Conservation (phyloP, 805 yeast species). For the Suhomyces canberraensis region DNA sequence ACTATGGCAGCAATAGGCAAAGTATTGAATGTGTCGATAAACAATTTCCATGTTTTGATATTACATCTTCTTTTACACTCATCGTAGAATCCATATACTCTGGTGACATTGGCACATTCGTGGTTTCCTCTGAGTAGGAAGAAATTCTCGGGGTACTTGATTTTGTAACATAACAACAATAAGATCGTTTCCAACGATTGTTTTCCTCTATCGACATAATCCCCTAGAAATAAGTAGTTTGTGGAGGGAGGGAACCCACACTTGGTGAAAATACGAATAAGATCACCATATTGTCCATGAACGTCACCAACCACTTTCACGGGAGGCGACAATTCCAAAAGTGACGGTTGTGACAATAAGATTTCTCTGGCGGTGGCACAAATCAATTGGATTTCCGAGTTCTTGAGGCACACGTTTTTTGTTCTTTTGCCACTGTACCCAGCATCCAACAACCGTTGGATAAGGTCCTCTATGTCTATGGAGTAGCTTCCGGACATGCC, state of each 20-base stretch:
- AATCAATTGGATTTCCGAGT: conserved; percentile 81
- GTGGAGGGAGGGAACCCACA: conserved; percentile 97
- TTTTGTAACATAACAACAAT: conserved; percentile 84
- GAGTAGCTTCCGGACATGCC: conserved; percentile 5
- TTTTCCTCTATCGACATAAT: conserved; percentile 96
- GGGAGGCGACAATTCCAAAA: conserved; percentile 82
- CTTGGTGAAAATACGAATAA: conserved; percentile 85
- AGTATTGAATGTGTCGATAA: conserved; percentile 92
- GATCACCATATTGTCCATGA: conserved; percentile 93
- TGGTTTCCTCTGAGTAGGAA: conserved; percentile 93
- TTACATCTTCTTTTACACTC: conserved; percentile 94
- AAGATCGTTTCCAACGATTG: conserved; percentile 92
- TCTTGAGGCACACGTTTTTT: conserved; percentile 82
- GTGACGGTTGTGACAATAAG: conserved; percentile 84
- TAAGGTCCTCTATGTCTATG: conserved; percentile 76
- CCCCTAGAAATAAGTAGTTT: conserved; percentile 90
- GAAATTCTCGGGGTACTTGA: conserved; percentile 95
- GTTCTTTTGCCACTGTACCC: conserved; percentile 95
- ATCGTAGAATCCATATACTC: conserved; percentile 96
- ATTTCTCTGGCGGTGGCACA: conserved; percentile 88
- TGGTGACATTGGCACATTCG: conserved; percentile 94
- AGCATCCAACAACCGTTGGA: conserved; percentile 88
- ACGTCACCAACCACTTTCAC: conserved; percentile 91
- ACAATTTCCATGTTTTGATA: conserved; percentile 89
- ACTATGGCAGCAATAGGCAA: conserved; percentile 94